Percentiles rank a stretch among this genome's conserved stretches.
These are phyloP conservation scores for Herpetomonas tarakana DNA, from an alignment of 208 protist species.

Conservation along the genomic window DNA sequence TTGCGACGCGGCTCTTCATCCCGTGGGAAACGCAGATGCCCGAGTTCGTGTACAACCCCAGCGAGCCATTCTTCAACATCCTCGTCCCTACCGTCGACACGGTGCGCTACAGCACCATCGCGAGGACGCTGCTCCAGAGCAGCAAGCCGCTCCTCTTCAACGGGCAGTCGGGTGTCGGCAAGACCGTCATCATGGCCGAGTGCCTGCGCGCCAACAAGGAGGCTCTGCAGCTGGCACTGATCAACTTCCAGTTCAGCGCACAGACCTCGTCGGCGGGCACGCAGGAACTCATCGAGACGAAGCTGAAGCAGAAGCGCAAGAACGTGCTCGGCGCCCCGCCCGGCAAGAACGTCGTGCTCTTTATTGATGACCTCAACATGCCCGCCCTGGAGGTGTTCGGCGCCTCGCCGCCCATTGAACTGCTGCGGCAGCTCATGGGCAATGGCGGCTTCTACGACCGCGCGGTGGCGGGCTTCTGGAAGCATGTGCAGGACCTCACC, in stretches of 20 bases:
- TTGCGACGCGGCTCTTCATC: conserved; percentile 67
- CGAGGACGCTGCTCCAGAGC: conserved; percentile 82
- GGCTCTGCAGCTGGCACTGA: conserved; percentile 66
- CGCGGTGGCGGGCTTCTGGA: conserved; percentile 93
- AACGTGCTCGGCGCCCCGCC: conserved; percentile 93
- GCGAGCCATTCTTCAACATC: conserved; percentile 95
- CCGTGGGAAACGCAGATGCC: conserved; percentile 81
- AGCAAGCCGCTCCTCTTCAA: conserved; percentile 93
- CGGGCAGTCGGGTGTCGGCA: conserved; percentile 95
- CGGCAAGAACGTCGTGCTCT: conserved; percentile 93
- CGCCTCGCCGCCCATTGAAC: conserved; percentile 96
- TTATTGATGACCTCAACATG: conserved; percentile 99
- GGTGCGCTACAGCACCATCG: conserved; percentile 92
- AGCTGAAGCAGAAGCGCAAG: conserved; percentile 96
- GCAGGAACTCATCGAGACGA: conserved; percentile 96
- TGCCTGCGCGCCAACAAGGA: conserved; percentile 78
- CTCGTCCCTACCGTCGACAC: conserved; percentile 97
- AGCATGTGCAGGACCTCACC: conserved; percentile 93
- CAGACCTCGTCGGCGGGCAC: conserved; percentile 94
- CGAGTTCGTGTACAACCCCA: conserved; percentile 78
- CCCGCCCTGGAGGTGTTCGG: conserved; percentile 96
- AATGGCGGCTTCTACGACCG: conserved; percentile 97
- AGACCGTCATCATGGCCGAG: conserved; percentile 93
- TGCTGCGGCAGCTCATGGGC: conserved; percentile 97
- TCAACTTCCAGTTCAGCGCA: conserved; percentile 95